Conservation (phyloP, 768 basidiomycete genomes). For the Macrocybe gigantea region DNA sequence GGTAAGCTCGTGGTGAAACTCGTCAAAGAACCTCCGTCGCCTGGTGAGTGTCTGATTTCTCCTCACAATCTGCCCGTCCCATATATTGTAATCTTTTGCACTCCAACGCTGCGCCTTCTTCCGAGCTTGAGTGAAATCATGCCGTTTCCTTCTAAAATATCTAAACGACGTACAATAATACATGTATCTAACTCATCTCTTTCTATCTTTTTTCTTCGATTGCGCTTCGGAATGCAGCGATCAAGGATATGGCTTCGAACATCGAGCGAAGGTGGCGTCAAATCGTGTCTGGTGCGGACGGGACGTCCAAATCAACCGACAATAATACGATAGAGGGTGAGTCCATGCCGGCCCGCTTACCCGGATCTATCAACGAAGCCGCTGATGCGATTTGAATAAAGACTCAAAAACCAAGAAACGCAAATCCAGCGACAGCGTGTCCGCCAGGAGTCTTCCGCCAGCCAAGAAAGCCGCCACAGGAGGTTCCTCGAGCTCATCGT, state of each 20-base stretch:
- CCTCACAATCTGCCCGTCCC: background rate
- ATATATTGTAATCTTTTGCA: too few species aligned
- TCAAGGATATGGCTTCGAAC: constrained; percentile 92
- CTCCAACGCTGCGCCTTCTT: too few species aligned
- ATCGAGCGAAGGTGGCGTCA: constrained; percentile 80
- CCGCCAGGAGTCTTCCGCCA: constrained; percentile 46
- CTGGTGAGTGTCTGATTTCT: constrained; percentile 58
- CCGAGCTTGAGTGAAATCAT: constrained; percentile 9
- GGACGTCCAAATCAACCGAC: constrained; percentile 34
- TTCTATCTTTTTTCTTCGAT: constrained; percentile 32
- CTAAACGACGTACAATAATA: constrained; percentile 34
- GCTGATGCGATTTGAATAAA: constrained; percentile 17
- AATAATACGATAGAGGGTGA: constrained; percentile 59
- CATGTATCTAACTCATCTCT: constrained; percentile 64
- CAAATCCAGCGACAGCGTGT: constrained; percentile 50
- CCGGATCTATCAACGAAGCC: constrained; percentile 17
- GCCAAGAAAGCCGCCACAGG: constrained; percentile 62
- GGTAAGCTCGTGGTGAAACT: constrained; percentile 77
- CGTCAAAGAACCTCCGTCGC: constrained; percentile 66
- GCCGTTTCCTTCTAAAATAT: constrained; percentile 16
- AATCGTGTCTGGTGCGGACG: constrained; percentile 41
- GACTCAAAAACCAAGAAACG: constrained; percentile 69
- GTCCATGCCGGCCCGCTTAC: constrained; percentile 49
- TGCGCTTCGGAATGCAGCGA: constrained; percentile 50
- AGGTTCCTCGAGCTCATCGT: constrained; percentile 21